A percentile compares a stretch with the other conserved stretches of the same genome.
These are phyloP conservation scores for Nemania serpens DNA, from an alignment of 2,329 filamentous ascomycete species.

Conservation along the genomic window DNA sequence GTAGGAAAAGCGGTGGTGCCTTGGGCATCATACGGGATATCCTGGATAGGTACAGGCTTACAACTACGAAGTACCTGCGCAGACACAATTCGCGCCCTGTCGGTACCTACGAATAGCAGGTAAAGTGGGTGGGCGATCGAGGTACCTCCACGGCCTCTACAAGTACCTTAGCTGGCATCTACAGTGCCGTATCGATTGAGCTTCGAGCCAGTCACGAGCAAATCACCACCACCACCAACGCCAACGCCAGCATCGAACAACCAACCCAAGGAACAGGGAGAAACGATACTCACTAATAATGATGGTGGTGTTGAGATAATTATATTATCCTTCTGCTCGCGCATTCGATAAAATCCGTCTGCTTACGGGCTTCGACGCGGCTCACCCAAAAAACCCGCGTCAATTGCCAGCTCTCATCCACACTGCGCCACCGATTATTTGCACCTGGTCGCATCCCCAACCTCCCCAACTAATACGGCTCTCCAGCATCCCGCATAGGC, in stretches of 20 bases:
- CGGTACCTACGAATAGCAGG: neutral
- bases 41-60: neutral
- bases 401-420: slow-evolving; percentile 15
- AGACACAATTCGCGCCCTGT: neutral
- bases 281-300: too few relatives aligned
- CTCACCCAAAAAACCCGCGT: neutral
- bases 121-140: neutral
- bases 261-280: too few relatives aligned
- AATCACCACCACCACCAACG: slow-evolving; percentile 5
- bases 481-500: neutral
- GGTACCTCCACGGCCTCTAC: neutral
- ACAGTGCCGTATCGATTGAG: too few relatives aligned
- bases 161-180: neutral
- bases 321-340: neutral
- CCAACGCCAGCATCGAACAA: neutral
- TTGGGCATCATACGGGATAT: slow-evolving; percentile 21
- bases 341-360: neutral
- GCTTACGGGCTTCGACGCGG: too few relatives aligned
- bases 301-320: too few relatives aligned
- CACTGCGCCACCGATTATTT: slow-evolving; percentile 32
- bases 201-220: slow-evolving; percentile 1
- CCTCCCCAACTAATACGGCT: slow-evolving; percentile 14
- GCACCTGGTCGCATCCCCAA: slow-evolving; percentile 29
- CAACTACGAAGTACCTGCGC: neutral
- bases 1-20: slow-evolving; percentile 16